Conservation (phyloP, 2,329 filamentous ascomycete species). For the Epichloe sibirici region DNA sequence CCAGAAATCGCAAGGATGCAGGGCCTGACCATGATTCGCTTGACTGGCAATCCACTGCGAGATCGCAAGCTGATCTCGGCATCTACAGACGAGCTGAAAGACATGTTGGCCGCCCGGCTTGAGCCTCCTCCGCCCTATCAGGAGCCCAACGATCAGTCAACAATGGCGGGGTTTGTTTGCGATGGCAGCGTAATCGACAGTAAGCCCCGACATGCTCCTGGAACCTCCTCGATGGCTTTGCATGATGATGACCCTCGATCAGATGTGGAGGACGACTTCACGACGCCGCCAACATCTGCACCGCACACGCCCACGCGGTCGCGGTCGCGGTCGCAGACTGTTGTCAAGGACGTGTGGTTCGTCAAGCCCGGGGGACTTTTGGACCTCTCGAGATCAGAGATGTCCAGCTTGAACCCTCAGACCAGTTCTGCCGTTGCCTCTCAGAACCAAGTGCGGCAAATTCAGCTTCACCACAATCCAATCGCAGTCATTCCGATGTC, state of each 20-base stretch:
- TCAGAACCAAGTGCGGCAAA: conserved; percentile 37
- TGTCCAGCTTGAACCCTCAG: conserved; percentile 45
- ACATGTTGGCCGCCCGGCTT: conserved; percentile 53
- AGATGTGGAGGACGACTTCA: conserved; percentile 41
- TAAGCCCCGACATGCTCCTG: conserved; percentile 3
- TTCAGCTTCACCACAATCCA: conserved; percentile 68
- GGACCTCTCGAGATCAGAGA: conserved; percentile 57
- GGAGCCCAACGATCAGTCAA: conserved; percentile 15
- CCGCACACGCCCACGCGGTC: conserved; percentile 37
- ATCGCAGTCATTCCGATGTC: conserved; percentile 59
- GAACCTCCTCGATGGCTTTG: conserved; percentile 9
- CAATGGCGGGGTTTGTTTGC: conserved; percentile 11
- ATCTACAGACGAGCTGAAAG: conserved; percentile 69
- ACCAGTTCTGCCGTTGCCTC: conserved; percentile 43
- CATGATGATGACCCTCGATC: conserved; percentile 33
- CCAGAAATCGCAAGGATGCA: conserved; percentile 72
- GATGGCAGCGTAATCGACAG: conserved; percentile 21
- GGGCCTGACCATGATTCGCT: conserved; percentile 56
- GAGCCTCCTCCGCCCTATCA: conserved; percentile 39
- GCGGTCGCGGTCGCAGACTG: conserved; percentile 36
- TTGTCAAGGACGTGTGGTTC: conserved; percentile 36
- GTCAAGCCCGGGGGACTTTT: conserved; percentile 51
- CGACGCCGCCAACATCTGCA: conserved; percentile 43
- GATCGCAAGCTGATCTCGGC: conserved; percentile 80
- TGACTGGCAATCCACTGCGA: conserved; percentile 81